A percentile compares a stretch with the other conserved stretches of the same genome.
phyloP scores from a whole-genome alignment of 2,329 filamentous ascomycete species.

The Phaeosphaeriaceae sp. region DNA sequence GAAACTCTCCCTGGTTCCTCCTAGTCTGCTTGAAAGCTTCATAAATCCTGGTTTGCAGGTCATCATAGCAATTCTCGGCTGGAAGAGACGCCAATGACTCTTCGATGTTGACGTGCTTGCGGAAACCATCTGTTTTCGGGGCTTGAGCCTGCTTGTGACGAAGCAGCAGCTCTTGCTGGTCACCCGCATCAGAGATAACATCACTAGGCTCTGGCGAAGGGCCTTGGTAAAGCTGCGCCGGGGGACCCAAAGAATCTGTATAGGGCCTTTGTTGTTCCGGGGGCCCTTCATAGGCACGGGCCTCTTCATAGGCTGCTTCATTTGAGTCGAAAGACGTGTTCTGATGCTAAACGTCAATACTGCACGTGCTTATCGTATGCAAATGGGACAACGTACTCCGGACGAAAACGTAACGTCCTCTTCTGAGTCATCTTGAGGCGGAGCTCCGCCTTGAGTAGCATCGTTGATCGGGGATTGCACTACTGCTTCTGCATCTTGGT shows the following conservation, averaged over 20 bases:
- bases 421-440: neutral
- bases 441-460: neutral
- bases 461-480: neutral
- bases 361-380: neutral
- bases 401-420: neutral
- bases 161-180: constrained; percentile 11
- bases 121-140: neutral
- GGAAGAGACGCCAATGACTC: neutral
- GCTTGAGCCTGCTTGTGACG: constrained; percentile 2
- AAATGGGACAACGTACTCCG: neutral
- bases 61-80: neutral
- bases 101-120: neutral
- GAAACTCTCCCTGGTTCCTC: neutral
- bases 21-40: constrained; percentile 1
- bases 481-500: neutral
- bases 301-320: neutral
- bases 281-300: neutral
- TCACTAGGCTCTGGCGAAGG: constrained; percentile 1
- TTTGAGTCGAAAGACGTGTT: neutral
- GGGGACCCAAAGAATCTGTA: constrained; percentile 6
- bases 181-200: constrained; percentile 19
- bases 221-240: neutral
- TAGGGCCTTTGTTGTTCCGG: constrained; percentile 1
- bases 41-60: constrained; percentile 10
- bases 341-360: neutral